These are phyloP conservation scores for Trebouxia gelatinosa DNA, from an alignment of 163 green algal species.

Conservation along the genomic window DNA sequence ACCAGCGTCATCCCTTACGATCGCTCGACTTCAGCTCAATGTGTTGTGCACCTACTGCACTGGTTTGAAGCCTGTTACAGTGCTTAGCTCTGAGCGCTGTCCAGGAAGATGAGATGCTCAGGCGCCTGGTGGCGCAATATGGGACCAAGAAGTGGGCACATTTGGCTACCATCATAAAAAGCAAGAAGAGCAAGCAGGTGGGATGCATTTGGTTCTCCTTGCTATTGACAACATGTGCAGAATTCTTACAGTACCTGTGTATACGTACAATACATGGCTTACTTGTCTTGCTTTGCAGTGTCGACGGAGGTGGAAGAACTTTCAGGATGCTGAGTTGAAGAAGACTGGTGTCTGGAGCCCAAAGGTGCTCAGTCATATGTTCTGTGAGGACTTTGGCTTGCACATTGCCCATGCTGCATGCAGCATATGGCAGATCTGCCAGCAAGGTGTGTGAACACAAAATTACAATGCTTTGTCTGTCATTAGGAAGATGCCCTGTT, in stretches of 20 bases:
- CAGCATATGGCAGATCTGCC: too few relatives aligned
- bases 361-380: too few relatives aligned
- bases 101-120: constrained; percentile 73
- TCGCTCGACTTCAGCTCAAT: too few relatives aligned
- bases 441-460: too few relatives aligned
- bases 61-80: too few relatives aligned
- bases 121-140: constrained; percentile 64
- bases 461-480: too few relatives aligned
- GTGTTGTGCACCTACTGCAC: too few relatives aligned
- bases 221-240: not conserved
- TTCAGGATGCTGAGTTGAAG: constrained; percentile 70
- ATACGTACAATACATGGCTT: not conserved
- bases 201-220: not conserved
- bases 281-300: constrained; percentile 40
- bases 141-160: constrained; percentile 79
- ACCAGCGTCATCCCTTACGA: too few relatives aligned
- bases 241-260: not conserved
- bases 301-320: constrained; percentile 74
- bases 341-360: constrained; percentile 60
- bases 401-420: too few relatives aligned
- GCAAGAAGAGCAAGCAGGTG: constrained; percentile 79
- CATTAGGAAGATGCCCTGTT: constrained; percentile 39
- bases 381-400: too few relatives aligned
- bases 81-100: too few relatives aligned
- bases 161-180: constrained; percentile 66